These are phyloP conservation scores for Apodospora peruviana DNA, from an alignment of 495 filamentous ascomycete genomes.

Conservation along the genomic window DNA sequence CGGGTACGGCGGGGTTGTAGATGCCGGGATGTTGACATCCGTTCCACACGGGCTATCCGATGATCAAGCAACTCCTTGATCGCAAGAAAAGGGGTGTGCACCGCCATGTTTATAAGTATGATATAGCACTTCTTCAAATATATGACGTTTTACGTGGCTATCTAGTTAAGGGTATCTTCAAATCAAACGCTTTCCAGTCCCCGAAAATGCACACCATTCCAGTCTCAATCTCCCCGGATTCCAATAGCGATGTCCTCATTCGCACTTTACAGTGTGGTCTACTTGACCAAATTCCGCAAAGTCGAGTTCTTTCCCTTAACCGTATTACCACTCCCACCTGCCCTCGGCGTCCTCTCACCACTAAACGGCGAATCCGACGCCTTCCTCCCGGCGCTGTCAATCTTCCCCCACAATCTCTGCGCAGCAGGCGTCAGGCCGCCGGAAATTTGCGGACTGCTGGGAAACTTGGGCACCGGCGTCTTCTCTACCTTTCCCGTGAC, in stretches of 20 bases:
- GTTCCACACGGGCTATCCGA: no score
- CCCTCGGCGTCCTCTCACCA: slow-evolving; percentile 17
- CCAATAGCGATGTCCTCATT: no score
- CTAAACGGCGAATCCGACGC: slow-evolving; percentile 46
- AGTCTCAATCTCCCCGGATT: no score
- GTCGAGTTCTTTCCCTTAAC: slow-evolving; percentile 25
- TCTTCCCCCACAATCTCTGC: slow-evolving; percentile 65
- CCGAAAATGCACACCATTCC: background rate
- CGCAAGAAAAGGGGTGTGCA: no score
- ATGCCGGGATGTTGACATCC: no score
- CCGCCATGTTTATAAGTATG: background rate
- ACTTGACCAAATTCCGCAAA: slow-evolving; percentile 17
- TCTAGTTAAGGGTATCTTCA: background rate
- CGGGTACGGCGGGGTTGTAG: no score
- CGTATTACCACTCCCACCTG: no score
- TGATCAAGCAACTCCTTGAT: no score
- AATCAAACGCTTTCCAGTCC: background rate
- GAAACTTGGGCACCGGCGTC: slow-evolving; percentile 65
- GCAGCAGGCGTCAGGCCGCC: slow-evolving; percentile 73
- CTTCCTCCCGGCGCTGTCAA: slow-evolving; percentile 50
- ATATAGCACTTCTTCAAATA: background rate
- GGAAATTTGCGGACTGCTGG: slow-evolving; percentile 63
- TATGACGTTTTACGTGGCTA: no score
- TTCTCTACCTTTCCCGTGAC: slow-evolving; percentile 52
- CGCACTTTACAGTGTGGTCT: no score